phyloP scores from a whole-genome alignment of 2,329 filamentous ascomycete species.

The Pseudogymnoascus sp. region DNA sequence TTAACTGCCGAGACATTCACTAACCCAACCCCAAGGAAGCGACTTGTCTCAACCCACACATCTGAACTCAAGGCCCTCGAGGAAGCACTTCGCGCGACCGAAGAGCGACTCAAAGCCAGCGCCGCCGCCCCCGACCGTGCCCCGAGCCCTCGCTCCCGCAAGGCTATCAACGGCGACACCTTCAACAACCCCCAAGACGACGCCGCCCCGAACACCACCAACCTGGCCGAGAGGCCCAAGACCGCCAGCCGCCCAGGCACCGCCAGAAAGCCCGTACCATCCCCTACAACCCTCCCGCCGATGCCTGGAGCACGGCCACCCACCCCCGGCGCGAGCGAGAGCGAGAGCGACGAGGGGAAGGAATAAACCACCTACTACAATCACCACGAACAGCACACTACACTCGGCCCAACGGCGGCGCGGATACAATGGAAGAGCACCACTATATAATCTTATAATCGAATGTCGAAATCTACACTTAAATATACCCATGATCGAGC shows the following conservation, averaged over 20 bases:
- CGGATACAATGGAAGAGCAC: not conserved
- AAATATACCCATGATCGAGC: constrained; percentile 7
- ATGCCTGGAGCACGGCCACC: constrained; percentile 26
- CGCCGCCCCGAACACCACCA: constrained; percentile 16
- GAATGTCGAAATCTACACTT: constrained; percentile 7
- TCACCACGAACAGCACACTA: not conserved
- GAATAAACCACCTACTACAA: not conserved
- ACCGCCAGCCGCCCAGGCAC: constrained; percentile 9
- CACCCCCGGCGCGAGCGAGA: constrained; percentile 29
- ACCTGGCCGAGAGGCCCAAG: constrained; percentile 13
- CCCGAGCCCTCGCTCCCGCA: constrained; percentile 17
- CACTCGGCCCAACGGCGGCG: not conserved
- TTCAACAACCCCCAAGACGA: constrained; percentile 14
- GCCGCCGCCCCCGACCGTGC: constrained; percentile 12
- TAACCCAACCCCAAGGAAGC: constrained; percentile 52
- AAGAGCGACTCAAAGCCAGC: constrained; percentile 57
- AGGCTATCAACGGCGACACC: constrained; percentile 17
- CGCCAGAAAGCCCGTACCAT: constrained; percentile 1
- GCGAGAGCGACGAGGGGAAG: constrained; percentile 16
- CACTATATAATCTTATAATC: constrained; percentile 8
- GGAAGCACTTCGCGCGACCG: constrained; percentile 73
- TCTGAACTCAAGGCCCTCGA: constrained; percentile 82
- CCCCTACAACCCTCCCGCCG: constrained; percentile 10
- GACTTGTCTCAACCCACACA: constrained; percentile 63
- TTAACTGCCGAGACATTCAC: constrained; percentile 10